phyloP scores from a whole-genome alignment of 106 monocot species.

The Agapanthus africanus region DNA sequence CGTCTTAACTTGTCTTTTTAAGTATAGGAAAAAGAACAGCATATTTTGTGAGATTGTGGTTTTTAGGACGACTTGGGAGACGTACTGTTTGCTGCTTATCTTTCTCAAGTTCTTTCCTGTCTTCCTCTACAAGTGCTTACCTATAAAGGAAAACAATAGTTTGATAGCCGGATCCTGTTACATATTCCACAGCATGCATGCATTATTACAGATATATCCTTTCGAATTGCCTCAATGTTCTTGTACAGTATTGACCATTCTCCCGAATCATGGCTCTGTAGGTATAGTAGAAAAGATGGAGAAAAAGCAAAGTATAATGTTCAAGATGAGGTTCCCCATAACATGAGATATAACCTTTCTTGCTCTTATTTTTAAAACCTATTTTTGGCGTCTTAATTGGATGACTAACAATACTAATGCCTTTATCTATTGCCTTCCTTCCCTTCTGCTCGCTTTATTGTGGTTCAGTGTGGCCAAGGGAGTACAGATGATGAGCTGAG shows the following conservation, averaged over 20 bases:
- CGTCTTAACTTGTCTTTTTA: too few species aligned
- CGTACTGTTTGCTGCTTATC: too few species aligned
- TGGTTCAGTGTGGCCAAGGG: slow-evolving; percentile 88
- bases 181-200: slow-evolving; percentile 6
- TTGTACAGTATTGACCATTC: slow-evolving; percentile 38
- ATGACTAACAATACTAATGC: slow-evolving; percentile 13
- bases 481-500: slow-evolving; percentile 82
- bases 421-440: slow-evolving; percentile 14
- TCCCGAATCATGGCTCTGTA: slow-evolving; percentile 60
- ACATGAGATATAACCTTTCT: slow-evolving; percentile 37
- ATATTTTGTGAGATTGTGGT: too few species aligned
- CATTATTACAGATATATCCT: neutral
- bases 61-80: too few species aligned
- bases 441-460: slow-evolving; percentile 14
- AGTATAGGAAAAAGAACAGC: too few species aligned
- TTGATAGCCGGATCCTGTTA: slow-evolving; percentile 9
- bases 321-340: slow-evolving; percentile 54
- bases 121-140: neutral
- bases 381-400: neutral
- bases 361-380: slow-evolving; percentile 8
- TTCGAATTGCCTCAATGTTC: slow-evolving; percentile 4
- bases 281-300: slow-evolving; percentile 71
- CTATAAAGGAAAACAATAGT: slow-evolving; percentile 11
- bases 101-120: neutral
- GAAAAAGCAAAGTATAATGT: slow-evolving; percentile 53